Evolutionary conservation across 345 rosid species (phyloP), one percentile per base, ranked within the genome.

Genomic region (Odontarrhena argentea): DNA sequence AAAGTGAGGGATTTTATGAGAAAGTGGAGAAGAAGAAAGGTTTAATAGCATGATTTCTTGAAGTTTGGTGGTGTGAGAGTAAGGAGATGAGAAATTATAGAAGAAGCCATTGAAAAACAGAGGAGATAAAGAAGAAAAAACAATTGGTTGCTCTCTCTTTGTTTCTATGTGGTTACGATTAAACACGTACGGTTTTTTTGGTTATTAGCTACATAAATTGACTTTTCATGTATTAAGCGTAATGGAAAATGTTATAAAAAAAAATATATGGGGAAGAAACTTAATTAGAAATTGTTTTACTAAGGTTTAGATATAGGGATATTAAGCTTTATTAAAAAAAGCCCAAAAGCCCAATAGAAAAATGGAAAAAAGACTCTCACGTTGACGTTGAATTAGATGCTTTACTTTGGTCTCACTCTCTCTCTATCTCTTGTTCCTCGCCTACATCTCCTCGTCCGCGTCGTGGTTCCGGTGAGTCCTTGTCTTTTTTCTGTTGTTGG

Each of bases 1-100:
- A 34, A 77, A 63, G 54, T 50, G 63, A 59, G 77, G 72, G 15
- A 80, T 32, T 56, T 58, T 59, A 68, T 80, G 81, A 40, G 86
- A 78, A 41, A 81, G 59, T 40, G 81, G 76, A 62, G 79, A 74
- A 34, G 84, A 49, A 35, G 87, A 80, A 70, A 84, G 76, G 75
- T 74, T 82, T 65, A 82, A 69, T 25, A 87, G 73, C 98, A 93
- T 93, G 89, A 82, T 67, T 80, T 58, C 61, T 25, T 66, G 71
- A 65, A 55, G 52, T 63, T 32, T 24, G 4, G 46, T 41, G 66
- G 56, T 10, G 41, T 15, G 53, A 14, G 50, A 25, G 60, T 52
- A 50, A 0, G 67, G 40, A 65, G 63, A 42, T 50, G 67, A 50
- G 35, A 4, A 43, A 48, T 5, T 46, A 56, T 32, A 7, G 66